Base-by-base conservation (phyloP, 2,329 filamentous ascomycete species). In the Trichothecium sympodiale region DNA sequence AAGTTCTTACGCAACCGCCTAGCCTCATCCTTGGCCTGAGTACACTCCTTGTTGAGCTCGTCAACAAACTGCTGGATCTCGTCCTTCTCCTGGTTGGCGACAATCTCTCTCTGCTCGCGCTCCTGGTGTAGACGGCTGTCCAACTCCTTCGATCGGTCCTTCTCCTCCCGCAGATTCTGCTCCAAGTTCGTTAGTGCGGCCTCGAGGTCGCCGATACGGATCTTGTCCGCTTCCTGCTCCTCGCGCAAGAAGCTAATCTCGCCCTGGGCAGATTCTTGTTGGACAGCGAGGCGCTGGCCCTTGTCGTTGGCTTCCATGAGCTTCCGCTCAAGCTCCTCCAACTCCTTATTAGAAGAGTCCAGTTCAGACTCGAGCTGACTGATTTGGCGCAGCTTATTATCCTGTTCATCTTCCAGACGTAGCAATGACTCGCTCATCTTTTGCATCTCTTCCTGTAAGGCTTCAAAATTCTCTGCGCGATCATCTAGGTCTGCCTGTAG, bases 191-290 rank as follows among this genome's bases (percentile, higher is more conserved):
- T 83, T 27, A 95, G 63, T 12, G 80, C 77, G 8, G 85, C 83
- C 52, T 96, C 88, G 7, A 96, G 68, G 51, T 96, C 87, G 27
- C 89, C 86, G 49, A 98, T 96, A 59, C 87, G 88, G 54, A 98
- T 94, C 69, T 98, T 98, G 65, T 98, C 91, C 14, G 75, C 77
- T 59, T 98, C 91, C 57, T 98, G 91, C 62, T 98, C 91, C 54
- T 98, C 91, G 2, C 91, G 80, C 34, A 98, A 59, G 69, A 98
- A 98, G 1, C 84, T 80, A 58, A 96, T 93, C 57, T 98, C 91
- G 40, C 81, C 81, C 49, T 95, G 89, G 38, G 83, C 81, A 5
- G 85, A 94, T 59, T 98, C 91, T 44, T 89, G 81, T 52, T 96
- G 88, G 23, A 98, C 85, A 4, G 83, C 80, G 3, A 96, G 69